Evolutionary conservation across 495 filamentous ascomycete species (phyloP).

Genomic region (Tuber melanosporum): DNA sequence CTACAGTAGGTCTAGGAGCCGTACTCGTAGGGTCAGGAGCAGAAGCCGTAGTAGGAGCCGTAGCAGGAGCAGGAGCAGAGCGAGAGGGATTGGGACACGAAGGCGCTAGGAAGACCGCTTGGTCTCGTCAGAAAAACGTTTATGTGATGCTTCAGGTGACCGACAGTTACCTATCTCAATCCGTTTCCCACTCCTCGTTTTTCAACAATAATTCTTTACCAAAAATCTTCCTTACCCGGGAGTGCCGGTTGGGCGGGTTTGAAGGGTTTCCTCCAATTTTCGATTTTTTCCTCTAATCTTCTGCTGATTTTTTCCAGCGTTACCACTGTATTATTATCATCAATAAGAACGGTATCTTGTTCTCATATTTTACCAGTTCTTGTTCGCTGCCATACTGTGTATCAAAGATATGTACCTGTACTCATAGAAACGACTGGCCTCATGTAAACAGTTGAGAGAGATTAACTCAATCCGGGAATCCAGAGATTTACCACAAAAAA

Average conservation of each 20-base stretch:
- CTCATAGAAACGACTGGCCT: background rate
- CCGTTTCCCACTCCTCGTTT: background rate
- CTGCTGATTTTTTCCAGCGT: background rate
- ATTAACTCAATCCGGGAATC: background rate
- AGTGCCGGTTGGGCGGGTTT: background rate
- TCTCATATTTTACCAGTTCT: conserved; percentile 2
- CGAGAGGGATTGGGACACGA: conserved; percentile 25
- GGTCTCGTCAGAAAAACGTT: background rate
- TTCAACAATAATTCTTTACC: background rate
- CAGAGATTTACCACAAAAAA: background rate
- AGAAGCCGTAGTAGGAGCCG: conserved; percentile 39
- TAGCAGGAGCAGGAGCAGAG: conserved; percentile 23
- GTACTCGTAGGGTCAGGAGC: conserved; percentile 42
- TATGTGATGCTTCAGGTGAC: background rate
- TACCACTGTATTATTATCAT: background rate
- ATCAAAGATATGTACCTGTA: background rate
- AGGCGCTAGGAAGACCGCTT: conserved; percentile 16
- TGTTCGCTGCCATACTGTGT: background rate
- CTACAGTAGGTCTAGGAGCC: conserved; percentile 45
- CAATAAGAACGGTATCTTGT: background rate
- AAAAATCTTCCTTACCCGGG: background rate
- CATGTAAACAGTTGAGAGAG: background rate
- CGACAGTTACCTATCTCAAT: background rate
- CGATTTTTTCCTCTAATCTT: background rate
- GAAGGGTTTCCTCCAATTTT: background rate